Evolutionary conservation across 2,329 filamentous ascomycete genomes (phyloP).

Genomic region (Akanthomyces dipterigenus): DNA sequence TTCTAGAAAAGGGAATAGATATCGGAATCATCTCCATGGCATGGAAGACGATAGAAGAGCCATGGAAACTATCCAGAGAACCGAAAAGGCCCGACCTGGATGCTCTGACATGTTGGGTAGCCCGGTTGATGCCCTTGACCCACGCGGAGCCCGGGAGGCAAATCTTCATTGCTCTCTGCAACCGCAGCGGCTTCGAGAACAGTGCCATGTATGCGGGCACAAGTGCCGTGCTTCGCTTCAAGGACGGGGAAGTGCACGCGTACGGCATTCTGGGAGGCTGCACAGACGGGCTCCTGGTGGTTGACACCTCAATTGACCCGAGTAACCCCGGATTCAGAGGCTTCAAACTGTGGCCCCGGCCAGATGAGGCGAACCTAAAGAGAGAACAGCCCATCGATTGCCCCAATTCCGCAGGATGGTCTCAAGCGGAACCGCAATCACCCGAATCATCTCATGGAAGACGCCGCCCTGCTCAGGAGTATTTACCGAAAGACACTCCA

Average conservation of each 20-base stretch:
- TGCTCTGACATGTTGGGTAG: constrained; percentile 69
- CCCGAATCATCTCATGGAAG: not conserved
- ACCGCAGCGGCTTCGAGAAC: constrained; percentile 61
- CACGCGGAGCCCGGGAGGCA: constrained; percentile 42
- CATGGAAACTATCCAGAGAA: constrained; percentile 35
- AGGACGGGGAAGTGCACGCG: constrained; percentile 57
- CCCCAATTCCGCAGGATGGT: not conserved
- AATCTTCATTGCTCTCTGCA: constrained; percentile 63
- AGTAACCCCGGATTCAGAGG: constrained; percentile 14
- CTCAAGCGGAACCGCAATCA: not conserved
- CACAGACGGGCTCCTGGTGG: constrained; percentile 59
- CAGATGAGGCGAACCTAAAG: not conserved
- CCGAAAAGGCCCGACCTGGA: constrained; percentile 62
- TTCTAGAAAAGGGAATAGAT: constrained; percentile 45
- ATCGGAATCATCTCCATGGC: constrained; percentile 70
- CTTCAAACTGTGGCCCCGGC: constrained; percentile 31
- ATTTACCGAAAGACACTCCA: too few relatives aligned
- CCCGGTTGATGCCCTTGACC: constrained; percentile 50
- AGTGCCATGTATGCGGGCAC: constrained; percentile 66
- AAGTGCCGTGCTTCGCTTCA: constrained; percentile 62
- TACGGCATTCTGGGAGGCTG: constrained; percentile 67
- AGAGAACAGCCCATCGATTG: not conserved
- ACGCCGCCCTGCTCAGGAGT: not conserved
- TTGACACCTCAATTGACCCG: constrained; percentile 49
- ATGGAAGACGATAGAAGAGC: constrained; percentile 59